Conservation (phyloP, 2,329 filamentous ascomycete genomes). For the Helminthosporium solani region DNA sequence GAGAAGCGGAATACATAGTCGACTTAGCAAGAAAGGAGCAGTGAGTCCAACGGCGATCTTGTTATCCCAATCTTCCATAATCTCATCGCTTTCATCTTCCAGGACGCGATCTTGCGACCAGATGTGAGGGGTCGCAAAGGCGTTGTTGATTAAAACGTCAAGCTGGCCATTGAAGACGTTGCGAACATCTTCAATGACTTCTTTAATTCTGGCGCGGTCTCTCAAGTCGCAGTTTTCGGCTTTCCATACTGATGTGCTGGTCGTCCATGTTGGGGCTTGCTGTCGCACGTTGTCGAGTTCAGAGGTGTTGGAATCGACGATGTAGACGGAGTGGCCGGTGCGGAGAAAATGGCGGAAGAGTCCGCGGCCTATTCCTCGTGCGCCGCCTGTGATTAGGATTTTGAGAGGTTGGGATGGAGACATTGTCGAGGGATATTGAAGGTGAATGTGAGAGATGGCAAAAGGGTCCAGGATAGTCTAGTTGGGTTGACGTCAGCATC, state of each 20-base stretch:
- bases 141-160: constrained; percentile 41
- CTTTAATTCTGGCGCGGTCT: constrained; percentile 40
- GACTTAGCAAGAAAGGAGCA: constrained; percentile 34
- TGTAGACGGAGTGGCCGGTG: constrained; percentile 48
- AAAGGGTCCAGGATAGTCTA: too few relatives aligned
- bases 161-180: constrained; percentile 37
- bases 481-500: neutral
- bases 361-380: constrained; percentile 50
- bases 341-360: constrained; percentile 47
- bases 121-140: constrained; percentile 31
- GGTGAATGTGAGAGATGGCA: neutral
- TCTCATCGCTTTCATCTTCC: constrained; percentile 32
- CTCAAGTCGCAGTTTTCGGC: constrained; percentile 43
- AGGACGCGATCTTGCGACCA: constrained; percentile 27
- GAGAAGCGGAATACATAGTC: constrained; percentile 35
- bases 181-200: constrained; percentile 39
- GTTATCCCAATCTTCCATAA: constrained; percentile 37
- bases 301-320: constrained; percentile 47
- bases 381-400: constrained; percentile 46
- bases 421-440: neutral
- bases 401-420: constrained; percentile 16
- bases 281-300: constrained; percentile 43
- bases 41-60: constrained; percentile 38
- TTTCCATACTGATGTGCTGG: constrained; percentile 17
- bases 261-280: constrained; percentile 27